Conservation (phyloP, 345 rosid species). For the Rhodomyrtus tomentosa region DNA sequence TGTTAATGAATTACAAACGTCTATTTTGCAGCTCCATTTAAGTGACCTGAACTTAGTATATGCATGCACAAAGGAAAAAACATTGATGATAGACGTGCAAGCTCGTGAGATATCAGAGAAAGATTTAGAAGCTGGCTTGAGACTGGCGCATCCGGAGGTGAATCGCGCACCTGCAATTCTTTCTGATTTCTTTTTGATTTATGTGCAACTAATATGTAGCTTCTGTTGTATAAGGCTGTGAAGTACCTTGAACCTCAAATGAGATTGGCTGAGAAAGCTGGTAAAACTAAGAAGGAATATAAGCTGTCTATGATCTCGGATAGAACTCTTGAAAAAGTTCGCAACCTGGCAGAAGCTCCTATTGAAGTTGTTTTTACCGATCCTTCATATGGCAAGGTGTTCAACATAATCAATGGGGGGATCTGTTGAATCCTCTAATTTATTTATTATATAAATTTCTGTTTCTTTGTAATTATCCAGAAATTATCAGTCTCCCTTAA, state of each 20-base stretch:
- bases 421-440: neutral
- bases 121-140: conserved; percentile 79
- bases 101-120: conserved; percentile 77
- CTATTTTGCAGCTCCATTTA: conserved; percentile 54
- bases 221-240: conserved; percentile 54
- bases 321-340: conserved; percentile 51
- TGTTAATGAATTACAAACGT: neutral
- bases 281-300: conserved; percentile 88
- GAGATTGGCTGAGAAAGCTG: conserved; percentile 79
- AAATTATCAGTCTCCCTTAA: neutral
- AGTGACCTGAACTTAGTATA: conserved; percentile 91
- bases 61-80: conserved; percentile 91
- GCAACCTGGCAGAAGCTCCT: conserved; percentile 49
- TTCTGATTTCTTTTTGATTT: neutral
- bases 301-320: conserved; percentile 72
- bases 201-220: neutral
- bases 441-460: neutral
- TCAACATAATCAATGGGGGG: neutral
- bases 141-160: conserved; percentile 96
- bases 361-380: conserved; percentile 75
- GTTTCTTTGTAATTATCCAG: neutral
- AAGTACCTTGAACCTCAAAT: conserved; percentile 85
- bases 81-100: conserved; percentile 96
- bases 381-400: conserved; percentile 88
- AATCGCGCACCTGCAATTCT: neutral